Percentiles rank a stretch among this genome's conserved stretches.
Evolutionary conservation across 176 grass and related monocot species (phyloP).

Genomic region (Lolium rigidum): DNA sequence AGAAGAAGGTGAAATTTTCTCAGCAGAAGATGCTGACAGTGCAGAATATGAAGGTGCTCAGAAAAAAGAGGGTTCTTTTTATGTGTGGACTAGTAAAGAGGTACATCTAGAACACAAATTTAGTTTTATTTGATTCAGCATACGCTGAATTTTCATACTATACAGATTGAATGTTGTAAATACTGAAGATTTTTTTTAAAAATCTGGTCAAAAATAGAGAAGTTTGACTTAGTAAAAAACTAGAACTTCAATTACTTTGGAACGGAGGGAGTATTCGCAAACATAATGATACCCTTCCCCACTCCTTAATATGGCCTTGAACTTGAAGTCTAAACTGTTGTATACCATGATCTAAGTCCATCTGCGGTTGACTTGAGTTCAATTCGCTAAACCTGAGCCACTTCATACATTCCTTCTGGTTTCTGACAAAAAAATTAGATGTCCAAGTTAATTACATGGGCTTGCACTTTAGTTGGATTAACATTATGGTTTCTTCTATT

Average conservation of each 20-base stretch:
- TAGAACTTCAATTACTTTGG: no score
- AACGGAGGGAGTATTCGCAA: no score
- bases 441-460: constrained; percentile 15
- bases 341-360: background rate
- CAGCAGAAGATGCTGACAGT: constrained; percentile 99
- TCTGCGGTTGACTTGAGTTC: constrained; percentile 8
- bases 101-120: constrained; percentile 27
- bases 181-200: no score
- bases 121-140: no score
- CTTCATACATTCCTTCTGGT: constrained; percentile 12
- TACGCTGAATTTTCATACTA: no score
- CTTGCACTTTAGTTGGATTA: constrained; percentile 16
- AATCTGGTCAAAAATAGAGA: no score
- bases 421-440: background rate
- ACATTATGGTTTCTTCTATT: background rate
- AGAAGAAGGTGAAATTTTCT: constrained; percentile 88
- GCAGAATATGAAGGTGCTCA: constrained; percentile 71
- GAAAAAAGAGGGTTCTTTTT: constrained; percentile 94
- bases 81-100: constrained; percentile 89
- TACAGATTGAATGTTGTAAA: no score
- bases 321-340: background rate
- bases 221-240: no score
- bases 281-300: background rate
- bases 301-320: constrained; percentile 20
- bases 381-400: background rate